Evolutionary conservation across 768 basidiomycete species (phyloP).

Genomic region (Lactarius hatsudake): DNA sequence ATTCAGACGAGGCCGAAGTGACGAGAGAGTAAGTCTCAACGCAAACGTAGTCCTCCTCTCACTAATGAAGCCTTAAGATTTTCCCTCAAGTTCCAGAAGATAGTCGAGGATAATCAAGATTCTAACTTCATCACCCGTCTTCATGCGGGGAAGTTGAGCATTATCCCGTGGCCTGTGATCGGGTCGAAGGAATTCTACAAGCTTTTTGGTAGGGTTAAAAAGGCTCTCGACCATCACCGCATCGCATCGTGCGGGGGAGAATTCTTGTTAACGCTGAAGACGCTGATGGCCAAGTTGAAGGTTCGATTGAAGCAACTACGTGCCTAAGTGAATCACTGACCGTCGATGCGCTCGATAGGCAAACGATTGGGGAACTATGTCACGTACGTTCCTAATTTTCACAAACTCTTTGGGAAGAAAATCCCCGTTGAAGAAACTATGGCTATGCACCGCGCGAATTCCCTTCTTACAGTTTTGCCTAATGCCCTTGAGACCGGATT

Average conservation of each 20-base stretch:
- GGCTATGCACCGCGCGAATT: conserved; percentile 43
- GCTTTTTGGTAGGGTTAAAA: conserved; percentile 48
- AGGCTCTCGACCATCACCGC: conserved; percentile 48
- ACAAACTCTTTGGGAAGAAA: neutral
- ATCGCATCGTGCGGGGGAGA: conserved; percentile 53
- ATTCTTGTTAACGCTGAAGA: conserved; percentile 57
- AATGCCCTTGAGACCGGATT: conserved; percentile 48
- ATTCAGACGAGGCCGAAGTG: conserved; percentile 58
- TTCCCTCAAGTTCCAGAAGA: conserved; percentile 55
- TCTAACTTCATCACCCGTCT: conserved; percentile 61
- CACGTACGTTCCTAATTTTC: conserved; percentile 41
- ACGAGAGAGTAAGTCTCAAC: conserved; percentile 47
- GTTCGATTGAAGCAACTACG: conserved; percentile 31
- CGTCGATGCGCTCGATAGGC: conserved; percentile 39
- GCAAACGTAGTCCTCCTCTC: neutral
- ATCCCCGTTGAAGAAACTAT: conserved; percentile 40
- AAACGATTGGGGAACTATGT: conserved; percentile 64
- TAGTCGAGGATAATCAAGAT: conserved; percentile 60
- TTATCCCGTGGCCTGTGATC: conserved; percentile 68
- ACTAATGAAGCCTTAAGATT: conserved; percentile 40
- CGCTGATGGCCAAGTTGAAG: conserved; percentile 67
- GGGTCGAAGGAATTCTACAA: conserved; percentile 59
- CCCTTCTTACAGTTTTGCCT: conserved; percentile 40
- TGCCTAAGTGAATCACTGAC: neutral
- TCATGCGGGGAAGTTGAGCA: conserved; percentile 52